Evolutionary conservation across 345 rosid genomes (phyloP).

Genomic region (Microthlaspi erraticum): DNA sequence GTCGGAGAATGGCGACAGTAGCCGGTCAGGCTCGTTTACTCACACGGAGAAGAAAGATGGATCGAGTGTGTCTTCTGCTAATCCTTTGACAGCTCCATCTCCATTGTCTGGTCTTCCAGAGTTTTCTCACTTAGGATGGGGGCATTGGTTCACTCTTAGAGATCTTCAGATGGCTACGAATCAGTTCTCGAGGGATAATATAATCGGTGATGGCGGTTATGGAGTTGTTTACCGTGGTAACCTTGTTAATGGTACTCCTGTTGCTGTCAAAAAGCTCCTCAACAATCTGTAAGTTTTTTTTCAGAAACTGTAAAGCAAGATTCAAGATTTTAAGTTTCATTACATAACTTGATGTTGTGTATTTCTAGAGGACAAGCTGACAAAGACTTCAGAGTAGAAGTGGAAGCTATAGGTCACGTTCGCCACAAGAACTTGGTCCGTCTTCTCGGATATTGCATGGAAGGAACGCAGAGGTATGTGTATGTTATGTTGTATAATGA

Average conservation of each 20-base stretch:
- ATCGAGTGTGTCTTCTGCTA: conserved; percentile 54
- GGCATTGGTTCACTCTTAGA: conserved; percentile 96
- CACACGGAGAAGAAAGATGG: conserved; percentile 59
- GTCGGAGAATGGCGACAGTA: conserved; percentile 62
- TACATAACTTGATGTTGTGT: too few relatives aligned
- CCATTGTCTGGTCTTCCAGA: conserved; percentile 91
- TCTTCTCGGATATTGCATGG: conserved; percentile 93
- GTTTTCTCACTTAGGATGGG: conserved; percentile 94
- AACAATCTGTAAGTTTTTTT: conserved; percentile 82
- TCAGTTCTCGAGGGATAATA: conserved; percentile 62
- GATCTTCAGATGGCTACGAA: conserved; percentile 83
- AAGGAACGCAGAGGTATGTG: conserved; percentile 87
- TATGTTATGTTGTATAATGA: not conserved
- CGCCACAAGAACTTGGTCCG: conserved; percentile 95
- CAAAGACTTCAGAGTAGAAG: conserved; percentile 93
- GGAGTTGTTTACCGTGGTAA: conserved; percentile 89
- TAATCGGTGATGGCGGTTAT: conserved; percentile 74
- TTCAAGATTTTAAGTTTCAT: too few relatives aligned
- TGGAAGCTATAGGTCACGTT: conserved; percentile 96
- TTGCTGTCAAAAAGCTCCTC: conserved; percentile 93
- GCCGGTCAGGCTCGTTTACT: conserved; percentile 67
- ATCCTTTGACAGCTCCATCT: conserved; percentile 78
- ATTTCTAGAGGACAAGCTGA: conserved; percentile 90
- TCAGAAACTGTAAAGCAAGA: too few relatives aligned
- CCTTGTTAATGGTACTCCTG: conserved; percentile 77